These are phyloP conservation scores for Colletotrichum karsti DNA, from an alignment of 2,329 filamentous ascomycete species.

Conservation along the genomic window DNA sequence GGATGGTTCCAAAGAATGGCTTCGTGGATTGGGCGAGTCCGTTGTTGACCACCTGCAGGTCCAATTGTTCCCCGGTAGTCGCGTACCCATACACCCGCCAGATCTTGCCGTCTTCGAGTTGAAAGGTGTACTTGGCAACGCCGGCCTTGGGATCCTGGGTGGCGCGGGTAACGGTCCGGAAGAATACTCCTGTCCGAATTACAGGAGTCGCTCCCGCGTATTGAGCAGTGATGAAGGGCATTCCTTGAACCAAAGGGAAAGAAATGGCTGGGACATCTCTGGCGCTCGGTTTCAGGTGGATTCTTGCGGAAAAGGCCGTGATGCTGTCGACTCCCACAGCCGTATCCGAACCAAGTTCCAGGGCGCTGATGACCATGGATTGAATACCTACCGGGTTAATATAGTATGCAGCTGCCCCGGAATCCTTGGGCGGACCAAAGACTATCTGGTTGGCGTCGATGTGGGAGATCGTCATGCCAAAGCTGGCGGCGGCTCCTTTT, in stretches of 20 bases:
- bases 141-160: constrained; percentile 66
- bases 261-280: constrained; percentile 68
- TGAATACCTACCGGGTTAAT: constrained; percentile 85
- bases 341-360: constrained; percentile 72
- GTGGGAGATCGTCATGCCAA: constrained; percentile 82
- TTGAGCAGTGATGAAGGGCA: constrained; percentile 83
- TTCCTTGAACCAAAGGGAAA: constrained; percentile 88
- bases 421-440: constrained; percentile 65
- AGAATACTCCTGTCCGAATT: constrained; percentile 79
- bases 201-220: constrained; percentile 77
- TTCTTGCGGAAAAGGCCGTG: constrained; percentile 69
- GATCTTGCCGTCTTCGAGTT: constrained; percentile 73
- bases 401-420: constrained; percentile 75
- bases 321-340: constrained; percentile 60
- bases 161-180: constrained; percentile 70
- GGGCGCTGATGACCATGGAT: constrained; percentile 81
- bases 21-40: constrained; percentile 70
- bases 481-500: constrained; percentile 69
- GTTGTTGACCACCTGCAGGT: constrained; percentile 74
- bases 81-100: constrained; percentile 85
- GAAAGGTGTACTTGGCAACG: constrained; percentile 79
- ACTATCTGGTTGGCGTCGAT: constrained; percentile 73
- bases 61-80: constrained; percentile 66
- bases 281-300: constrained; percentile 69
- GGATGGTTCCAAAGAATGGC: constrained; percentile 80